Evolutionary conservation across 495 filamentous ascomycete genomes (phyloP).

Genomic region (Haplographium delicatum): DNA sequence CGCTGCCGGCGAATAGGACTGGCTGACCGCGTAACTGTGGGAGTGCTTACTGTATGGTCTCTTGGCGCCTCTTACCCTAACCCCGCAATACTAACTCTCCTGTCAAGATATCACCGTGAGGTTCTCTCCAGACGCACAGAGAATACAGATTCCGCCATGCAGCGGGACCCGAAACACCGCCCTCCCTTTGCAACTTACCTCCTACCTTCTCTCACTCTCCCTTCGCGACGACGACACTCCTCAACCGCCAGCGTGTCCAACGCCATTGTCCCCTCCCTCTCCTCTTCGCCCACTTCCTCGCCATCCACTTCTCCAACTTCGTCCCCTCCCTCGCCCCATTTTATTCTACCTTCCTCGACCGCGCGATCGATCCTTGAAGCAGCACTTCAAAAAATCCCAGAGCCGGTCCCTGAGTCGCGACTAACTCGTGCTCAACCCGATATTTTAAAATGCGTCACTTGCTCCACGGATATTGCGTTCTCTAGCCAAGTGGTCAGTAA

Average conservation of each 20-base stretch:
- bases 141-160: too few species aligned
- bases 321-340: conserved; percentile 17
- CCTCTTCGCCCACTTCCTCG: conserved; percentile 31
- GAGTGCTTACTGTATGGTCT: too few species aligned
- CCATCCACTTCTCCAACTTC: conserved; percentile 14
- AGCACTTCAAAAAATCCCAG: conserved; percentile 1
- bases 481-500: conserved; percentile 79
- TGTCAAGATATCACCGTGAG: too few species aligned
- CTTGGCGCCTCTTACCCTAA: too few species aligned
- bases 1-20: too few species aligned
- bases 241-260: conserved; percentile 9
- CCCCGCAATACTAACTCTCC: too few species aligned
- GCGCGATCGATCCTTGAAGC: conserved; percentile 3
- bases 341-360: conserved; percentile 2
- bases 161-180: conserved; percentile 17
- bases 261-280: conserved; percentile 25
- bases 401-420: too few species aligned
- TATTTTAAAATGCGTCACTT: conserved; percentile 66
- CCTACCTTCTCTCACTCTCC: conserved; percentile 39
- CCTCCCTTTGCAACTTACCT: conserved; percentile 39
- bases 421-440: conserved; percentile 16
- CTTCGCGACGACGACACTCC: conserved; percentile 34
- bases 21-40: too few species aligned
- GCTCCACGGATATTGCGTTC: conserved; percentile 69
- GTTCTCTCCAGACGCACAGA: too few species aligned